Conservation (phyloP, 352 stramenopile species). For the Blastocystis sp. region DNA sequence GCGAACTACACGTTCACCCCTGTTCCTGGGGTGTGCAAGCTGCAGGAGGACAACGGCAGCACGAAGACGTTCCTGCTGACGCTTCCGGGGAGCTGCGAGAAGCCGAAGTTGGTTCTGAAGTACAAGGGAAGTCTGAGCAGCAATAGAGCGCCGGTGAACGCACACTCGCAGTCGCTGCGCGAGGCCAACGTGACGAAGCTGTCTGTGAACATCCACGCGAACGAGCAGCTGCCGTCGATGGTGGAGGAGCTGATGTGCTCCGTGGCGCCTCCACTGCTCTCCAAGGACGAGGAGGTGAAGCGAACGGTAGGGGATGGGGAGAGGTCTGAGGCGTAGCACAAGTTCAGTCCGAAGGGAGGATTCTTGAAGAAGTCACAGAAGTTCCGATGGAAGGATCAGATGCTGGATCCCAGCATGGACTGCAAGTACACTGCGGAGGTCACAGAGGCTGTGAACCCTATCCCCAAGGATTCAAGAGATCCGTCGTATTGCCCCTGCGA, state of each 20-base stretch:
- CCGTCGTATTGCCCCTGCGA: background rate
- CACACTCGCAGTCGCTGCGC: background rate
- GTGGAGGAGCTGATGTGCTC: background rate
- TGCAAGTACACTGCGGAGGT: background rate
- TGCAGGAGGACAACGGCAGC: background rate
- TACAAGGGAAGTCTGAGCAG: background rate
- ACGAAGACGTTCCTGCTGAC: constrained; percentile 3
- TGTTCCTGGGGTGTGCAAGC: background rate
- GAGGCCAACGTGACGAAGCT: background rate
- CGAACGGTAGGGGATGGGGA: background rate
- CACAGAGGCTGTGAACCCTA: background rate
- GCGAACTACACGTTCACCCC: constrained; percentile 19
- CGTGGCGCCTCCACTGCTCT: background rate
- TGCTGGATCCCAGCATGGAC: background rate
- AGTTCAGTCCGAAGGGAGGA: constrained; percentile 19
- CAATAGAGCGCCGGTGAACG: background rate
- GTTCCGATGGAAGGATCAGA: constrained; percentile 28
- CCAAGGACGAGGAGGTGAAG: background rate
- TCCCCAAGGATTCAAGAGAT: background rate
- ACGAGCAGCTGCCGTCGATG: background rate
- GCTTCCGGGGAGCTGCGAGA: background rate
- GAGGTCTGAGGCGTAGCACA: background rate
- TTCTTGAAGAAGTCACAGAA: constrained; percentile 36
- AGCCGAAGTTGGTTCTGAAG: background rate
- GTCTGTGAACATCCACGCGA: background rate